These are phyloP conservation scores for Dictyostelium brefeldianum DNA, from an alignment of 78 protist genomes.

Conservation along the genomic window DNA sequence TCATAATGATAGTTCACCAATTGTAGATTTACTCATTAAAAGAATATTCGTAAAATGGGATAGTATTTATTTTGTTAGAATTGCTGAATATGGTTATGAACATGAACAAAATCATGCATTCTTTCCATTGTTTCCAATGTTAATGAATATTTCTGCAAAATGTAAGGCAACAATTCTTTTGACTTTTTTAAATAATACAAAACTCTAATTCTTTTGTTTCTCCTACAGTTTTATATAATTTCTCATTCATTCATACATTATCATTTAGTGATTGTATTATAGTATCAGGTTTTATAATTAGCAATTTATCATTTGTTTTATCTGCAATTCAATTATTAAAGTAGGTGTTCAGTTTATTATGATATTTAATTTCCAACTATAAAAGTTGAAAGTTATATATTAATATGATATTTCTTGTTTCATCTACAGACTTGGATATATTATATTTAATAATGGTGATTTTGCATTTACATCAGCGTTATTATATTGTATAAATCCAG, in stretches of 20 bases:
- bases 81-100: conserved; percentile 69
- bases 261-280: conserved; percentile 47
- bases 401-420: not conserved
- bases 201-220: not conserved
- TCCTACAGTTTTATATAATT: conserved; percentile 9
- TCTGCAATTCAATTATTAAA: conserved; percentile 51
- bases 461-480: conserved; percentile 33
- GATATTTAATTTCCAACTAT: not conserved
- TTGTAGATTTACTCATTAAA: conserved; percentile 20
- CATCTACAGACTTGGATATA: conserved; percentile 40
- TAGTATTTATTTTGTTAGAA: conserved; percentile 59
- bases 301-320: conserved; percentile 57
- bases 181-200: not conserved
- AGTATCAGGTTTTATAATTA: conserved; percentile 56
- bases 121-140: conserved; percentile 71
- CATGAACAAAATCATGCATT: conserved; percentile 84
- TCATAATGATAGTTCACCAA: conserved; percentile 12
- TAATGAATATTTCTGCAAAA: conserved; percentile 24
- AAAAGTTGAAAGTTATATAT: not conserved
- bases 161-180: not conserved
- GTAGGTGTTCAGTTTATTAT: not conserved
- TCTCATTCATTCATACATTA: conserved; percentile 24
- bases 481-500: conserved; percentile 69
- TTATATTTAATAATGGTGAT: conserved; percentile 34
- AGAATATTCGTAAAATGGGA: conserved; percentile 82